These are phyloP conservation scores for Syncephalis plumigaleata DNA, from an alignment of 371 early-diverging fungal genomes.

Conservation along the genomic window DNA sequence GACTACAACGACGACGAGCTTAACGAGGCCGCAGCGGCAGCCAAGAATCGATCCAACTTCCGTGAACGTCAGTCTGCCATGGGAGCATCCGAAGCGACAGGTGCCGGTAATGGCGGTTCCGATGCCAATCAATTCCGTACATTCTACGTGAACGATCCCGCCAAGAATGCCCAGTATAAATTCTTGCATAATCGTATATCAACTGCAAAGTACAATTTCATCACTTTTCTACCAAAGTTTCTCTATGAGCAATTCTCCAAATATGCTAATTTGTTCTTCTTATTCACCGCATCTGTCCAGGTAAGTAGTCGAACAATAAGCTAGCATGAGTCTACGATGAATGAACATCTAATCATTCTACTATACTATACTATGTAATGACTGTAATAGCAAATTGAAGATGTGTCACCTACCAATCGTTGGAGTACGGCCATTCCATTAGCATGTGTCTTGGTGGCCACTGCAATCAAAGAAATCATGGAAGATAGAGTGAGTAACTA, in stretches of 20 bases:
- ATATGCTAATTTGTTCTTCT: slow-evolving; percentile 90
- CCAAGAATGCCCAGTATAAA: slow-evolving; percentile 11
- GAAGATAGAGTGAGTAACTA: slow-evolving; percentile 86
- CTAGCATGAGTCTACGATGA: no score
- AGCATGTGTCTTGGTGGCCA: slow-evolving; percentile 70
- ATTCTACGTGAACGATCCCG: background rate
- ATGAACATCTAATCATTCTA: background rate
- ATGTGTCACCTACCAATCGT: slow-evolving; percentile 67
- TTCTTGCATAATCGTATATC: slow-evolving; percentile 72
- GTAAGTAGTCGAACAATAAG: slow-evolving; percentile 13
- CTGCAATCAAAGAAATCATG: slow-evolving; percentile 90
- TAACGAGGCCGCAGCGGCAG: slow-evolving; percentile 10
- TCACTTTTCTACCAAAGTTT: slow-evolving; percentile 86
- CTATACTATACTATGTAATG: background rate
- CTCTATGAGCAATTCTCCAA: slow-evolving; percentile 88
- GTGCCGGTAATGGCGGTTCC: background rate
- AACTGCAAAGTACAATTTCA: slow-evolving; percentile 77
- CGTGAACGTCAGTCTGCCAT: no score
- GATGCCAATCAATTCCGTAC: background rate
- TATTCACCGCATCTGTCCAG: slow-evolving; percentile 78
- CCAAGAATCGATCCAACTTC: slow-evolving; percentile 2
- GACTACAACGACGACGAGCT: background rate
- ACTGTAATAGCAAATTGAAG: slow-evolving; percentile 52
- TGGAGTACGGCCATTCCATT: slow-evolving; percentile 90
- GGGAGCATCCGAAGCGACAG: no score